Base-by-base conservation (phyloP, 169 alveolate genomes). In the Eimeria mitis region DNA sequence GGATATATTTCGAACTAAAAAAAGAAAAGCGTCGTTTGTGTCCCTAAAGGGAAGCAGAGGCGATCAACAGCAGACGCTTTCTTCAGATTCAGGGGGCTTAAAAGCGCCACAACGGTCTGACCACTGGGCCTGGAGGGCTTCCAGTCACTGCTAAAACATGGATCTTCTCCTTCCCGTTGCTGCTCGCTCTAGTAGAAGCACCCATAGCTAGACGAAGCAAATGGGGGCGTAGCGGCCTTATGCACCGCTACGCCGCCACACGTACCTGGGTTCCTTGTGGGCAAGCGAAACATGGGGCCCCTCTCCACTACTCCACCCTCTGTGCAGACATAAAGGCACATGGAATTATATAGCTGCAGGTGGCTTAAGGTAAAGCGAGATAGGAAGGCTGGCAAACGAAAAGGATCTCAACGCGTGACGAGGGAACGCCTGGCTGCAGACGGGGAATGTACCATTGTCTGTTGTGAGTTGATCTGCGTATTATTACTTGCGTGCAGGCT, bases 71-170 rank as follows among this genome's bases (percentile, higher is more conserved):
- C 19, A 11, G 37, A 40, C 9, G 37, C 52, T 68, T 4, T 8
- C n/a, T 37, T 0, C 28, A 34, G 21, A 31, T 68, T 31, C 54
- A 1, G 13, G 81, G 52, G 54, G 52, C 81, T 14, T 4, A 6
- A 13, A 14, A 44, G 28, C 42, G 63, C 65, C 47, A 14, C 88
- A 78, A 28, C 88, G 88, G 88, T 78, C 65, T 47, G 88, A 78
- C 88, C 88, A 78, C 52, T 78, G 88, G 85, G 88, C 65, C 23
- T 78, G 65, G 28, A 40, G 23, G 81, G 31, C 52, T 34, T 54
- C 54, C 34, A 11, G 3, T 71, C 6, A 5, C 13, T 6, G 49
- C 81, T 7, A 19, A 13, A 34, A 1, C 49, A 40, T 16, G 8
- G 54, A 11, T 19, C 28, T 13, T 40, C 3, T 71, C 37, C 52